These are phyloP conservation scores for Warburgia ugandensis DNA, from an alignment of 164 flowering plant species.

Conservation along the genomic window DNA sequence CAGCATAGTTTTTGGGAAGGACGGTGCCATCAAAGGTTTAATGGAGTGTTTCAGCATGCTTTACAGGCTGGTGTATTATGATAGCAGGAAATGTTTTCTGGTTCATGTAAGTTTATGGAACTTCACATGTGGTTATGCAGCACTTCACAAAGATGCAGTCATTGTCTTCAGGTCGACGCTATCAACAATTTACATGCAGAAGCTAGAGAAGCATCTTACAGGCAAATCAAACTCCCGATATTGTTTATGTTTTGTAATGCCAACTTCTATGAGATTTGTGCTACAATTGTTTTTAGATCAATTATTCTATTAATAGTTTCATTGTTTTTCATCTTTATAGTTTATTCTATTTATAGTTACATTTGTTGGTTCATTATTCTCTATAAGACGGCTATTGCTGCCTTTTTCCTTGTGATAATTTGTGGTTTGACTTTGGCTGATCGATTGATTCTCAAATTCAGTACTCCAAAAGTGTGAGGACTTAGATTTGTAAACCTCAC, in stretches of 20 bases:
- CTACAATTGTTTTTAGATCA: no score
- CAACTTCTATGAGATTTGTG: background rate
- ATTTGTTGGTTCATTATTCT: slow-evolving; percentile 1
- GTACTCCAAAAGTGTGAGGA: no score
- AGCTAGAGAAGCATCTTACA: slow-evolving; percentile 50
- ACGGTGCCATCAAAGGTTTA: slow-evolving; percentile 49
- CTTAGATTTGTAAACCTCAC: no score
- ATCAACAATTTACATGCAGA: slow-evolving; percentile 34
- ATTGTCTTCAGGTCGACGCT: slow-evolving; percentile 52
- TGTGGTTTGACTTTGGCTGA: no score
- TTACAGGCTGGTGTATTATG: no score
- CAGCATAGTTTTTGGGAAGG: slow-evolving; percentile 35
- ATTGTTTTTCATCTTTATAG: no score
- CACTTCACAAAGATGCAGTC: slow-evolving; percentile 40
- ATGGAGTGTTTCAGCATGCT: slow-evolving; percentile 3
- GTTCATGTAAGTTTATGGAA: no score
- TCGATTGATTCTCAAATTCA: no score
- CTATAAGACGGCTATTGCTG: background rate
- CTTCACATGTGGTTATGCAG: slow-evolving; percentile 28
- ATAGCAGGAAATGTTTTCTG: no score
- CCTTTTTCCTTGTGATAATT: no score
- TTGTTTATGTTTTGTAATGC: background rate
- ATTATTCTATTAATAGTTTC: no score
- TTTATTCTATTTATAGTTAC: no score
- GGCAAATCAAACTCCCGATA: slow-evolving; percentile 32